These are phyloP conservation scores for Candida sanyiensis DNA, from an alignment of 805 yeast species.

Conservation along the genomic window DNA sequence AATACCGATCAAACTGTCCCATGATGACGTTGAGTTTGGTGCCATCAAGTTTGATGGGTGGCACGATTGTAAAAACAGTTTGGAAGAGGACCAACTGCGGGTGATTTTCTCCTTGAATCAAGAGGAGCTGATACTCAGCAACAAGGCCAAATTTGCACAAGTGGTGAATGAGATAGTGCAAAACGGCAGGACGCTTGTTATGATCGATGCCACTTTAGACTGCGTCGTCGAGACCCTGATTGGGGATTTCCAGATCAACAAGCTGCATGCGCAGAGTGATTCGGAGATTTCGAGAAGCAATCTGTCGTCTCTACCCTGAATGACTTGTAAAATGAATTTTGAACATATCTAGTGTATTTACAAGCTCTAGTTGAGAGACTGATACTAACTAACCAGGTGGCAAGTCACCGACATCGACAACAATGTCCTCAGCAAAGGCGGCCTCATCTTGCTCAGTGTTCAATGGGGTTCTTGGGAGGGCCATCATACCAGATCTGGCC, in stretches of 20 bases:
- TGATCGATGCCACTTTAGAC: slow-evolving; percentile 35
- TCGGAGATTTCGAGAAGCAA: neutral
- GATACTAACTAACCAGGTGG: slow-evolving; percentile 97
- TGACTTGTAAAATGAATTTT: too few species aligned
- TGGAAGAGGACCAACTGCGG: slow-evolving; percentile 25
- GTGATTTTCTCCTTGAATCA: slow-evolving; percentile 37
- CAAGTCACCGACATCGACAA: slow-evolving; percentile 81
- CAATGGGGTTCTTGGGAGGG: slow-evolving; percentile 86
- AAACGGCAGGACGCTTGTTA: slow-evolving; percentile 34
- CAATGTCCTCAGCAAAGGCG: slow-evolving; percentile 44
- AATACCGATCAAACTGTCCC: slow-evolving; percentile 28
- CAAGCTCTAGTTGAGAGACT: too few species aligned
- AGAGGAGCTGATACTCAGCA: slow-evolving; percentile 37
- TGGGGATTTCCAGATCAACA: slow-evolving; percentile 26
- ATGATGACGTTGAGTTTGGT: slow-evolving; percentile 37
- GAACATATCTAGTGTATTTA: too few species aligned
- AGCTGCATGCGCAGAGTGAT: neutral
- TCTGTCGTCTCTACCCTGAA: neutral
- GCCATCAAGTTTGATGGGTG: slow-evolving; percentile 40
- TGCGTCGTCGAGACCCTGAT: slow-evolving; percentile 26
- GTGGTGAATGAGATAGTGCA: slow-evolving; percentile 39
- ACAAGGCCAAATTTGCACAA: slow-evolving; percentile 35
- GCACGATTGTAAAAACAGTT: slow-evolving; percentile 36
- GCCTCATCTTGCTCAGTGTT: slow-evolving; percentile 36
- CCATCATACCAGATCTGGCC: slow-evolving; percentile 98